Base-by-base conservation (phyloP, 148 eudicot species). In the Diospyros kaki region DNA sequence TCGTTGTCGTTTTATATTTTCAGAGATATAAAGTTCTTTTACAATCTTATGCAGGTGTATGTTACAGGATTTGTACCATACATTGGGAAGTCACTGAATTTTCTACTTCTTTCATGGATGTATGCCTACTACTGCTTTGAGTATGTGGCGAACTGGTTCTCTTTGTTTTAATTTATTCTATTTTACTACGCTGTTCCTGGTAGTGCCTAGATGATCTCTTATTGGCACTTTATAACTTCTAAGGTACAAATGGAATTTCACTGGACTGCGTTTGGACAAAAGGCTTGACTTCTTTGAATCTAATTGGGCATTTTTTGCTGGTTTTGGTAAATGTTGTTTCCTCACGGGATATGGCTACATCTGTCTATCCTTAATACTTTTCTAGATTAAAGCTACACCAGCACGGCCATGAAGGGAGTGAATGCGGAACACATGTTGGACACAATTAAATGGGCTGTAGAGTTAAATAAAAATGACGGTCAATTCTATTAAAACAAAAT, bases 101-200 rank as follows among this genome's bases (percentile, higher is more conserved):
- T 93, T 81, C 68, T 95, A 69, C 94, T 95, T 52, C 87, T 93
- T 77, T 88, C 94, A 61, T 95, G 99, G 99, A 89, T 95, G 93
- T 95, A 95, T 76, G 99, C 98, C 38, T 95, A 95, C 73, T 95
- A 95, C 81, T 93, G 98, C 77, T 93, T 95, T 70, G 99, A 95
- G 99, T 95, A 86, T 64, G 99, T 90, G 64, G 46, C 79, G 64
- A 72, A 61, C 71, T 73, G 48, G 71, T 41, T 39, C 9, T 14
- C 18, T 9, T 53, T 65, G 46, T 60, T 69, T 62, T 17, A n/a
- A 13, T 17, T 42, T 58, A 41, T 54, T 17, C 4, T 14, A 11
- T 78, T 61, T 58, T 69, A n/a, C 5, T 38, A 50, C 17, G 38
- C 39, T 70, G 43, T 15, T 51, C 44, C 62, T 38, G 46, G 18